phyloP scores from a whole-genome alignment of 2,329 filamentous ascomycete genomes.

The Monosporascus sp. region DNA sequence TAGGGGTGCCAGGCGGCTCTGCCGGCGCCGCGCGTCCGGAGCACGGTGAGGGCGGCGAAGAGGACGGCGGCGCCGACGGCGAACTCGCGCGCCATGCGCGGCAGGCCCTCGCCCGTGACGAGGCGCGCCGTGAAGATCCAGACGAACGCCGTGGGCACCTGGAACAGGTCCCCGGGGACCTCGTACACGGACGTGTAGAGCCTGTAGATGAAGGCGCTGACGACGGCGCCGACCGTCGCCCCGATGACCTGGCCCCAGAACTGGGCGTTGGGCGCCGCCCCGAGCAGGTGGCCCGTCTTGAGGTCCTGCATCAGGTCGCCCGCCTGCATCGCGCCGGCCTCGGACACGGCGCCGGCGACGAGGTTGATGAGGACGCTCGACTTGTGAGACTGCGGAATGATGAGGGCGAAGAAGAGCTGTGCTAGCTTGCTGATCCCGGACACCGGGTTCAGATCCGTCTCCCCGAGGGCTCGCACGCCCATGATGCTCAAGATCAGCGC shows the following conservation, averaged over 20 bases:
- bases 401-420: slow-evolving; percentile 88
- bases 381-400: slow-evolving; percentile 73
- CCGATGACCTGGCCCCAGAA: slow-evolving; percentile 97
- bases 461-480: slow-evolving; percentile 62
- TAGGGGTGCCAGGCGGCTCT: slow-evolving; percentile 62
- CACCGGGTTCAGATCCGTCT: slow-evolving; percentile 94
- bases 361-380: slow-evolving; percentile 94
- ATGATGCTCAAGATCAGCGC: slow-evolving; percentile 74
- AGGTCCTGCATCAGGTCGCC: slow-evolving; percentile 96
- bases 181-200: slow-evolving; percentile 83
- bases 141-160: slow-evolving; percentile 90
- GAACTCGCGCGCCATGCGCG: slow-evolving; percentile 76
- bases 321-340: slow-evolving; percentile 83
- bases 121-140: slow-evolving; percentile 96
- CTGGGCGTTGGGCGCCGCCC: slow-evolving; percentile 87
- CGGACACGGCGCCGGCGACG: slow-evolving; percentile 82
- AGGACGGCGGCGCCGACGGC: slow-evolving; percentile 68
- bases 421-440: slow-evolving; percentile 96
- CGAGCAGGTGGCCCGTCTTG: slow-evolving; percentile 90
- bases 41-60: slow-evolving; percentile 65
- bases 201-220: slow-evolving; percentile 82
- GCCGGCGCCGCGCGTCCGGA: slow-evolving; percentile 56
- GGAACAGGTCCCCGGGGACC: slow-evolving; percentile 83
- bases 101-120: slow-evolving; percentile 85
- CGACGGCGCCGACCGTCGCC: slow-evolving; percentile 75